phyloP scores from a whole-genome alignment of 2,329 filamentous ascomycete species.

The Neonectria hederae region DNA sequence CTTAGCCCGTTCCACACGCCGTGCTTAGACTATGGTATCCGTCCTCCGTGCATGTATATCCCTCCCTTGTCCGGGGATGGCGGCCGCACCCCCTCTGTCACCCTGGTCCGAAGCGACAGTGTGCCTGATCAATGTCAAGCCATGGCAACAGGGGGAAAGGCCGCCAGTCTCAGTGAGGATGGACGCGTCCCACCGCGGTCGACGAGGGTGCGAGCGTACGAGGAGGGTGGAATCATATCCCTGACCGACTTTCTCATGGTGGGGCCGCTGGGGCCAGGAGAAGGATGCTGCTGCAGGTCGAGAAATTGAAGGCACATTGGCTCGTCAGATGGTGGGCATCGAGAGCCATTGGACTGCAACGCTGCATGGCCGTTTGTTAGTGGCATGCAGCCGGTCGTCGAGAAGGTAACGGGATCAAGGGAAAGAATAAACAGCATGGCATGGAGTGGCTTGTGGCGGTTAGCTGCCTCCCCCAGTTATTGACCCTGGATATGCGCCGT shows the following conservation, averaged over 20 bases:
- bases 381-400: slow-evolving; percentile 26
- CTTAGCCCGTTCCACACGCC: slow-evolving; percentile 28
- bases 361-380: slow-evolving; percentile 38
- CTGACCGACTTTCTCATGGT: slow-evolving; percentile 46
- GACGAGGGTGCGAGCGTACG: slow-evolving; percentile 24
- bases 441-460: slow-evolving; percentile 15
- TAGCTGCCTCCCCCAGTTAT: slow-evolving; percentile 12
- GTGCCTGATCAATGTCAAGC: slow-evolving; percentile 40
- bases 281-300: slow-evolving; percentile 45
- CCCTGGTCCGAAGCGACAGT: slow-evolving; percentile 31
- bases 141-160: slow-evolving; percentile 30
- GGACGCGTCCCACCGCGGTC: slow-evolving; percentile 35
- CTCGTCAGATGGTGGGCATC: slow-evolving; percentile 40
- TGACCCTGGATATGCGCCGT: slow-evolving; percentile 6
- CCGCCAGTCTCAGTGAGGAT: slow-evolving; percentile 31
- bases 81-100: slow-evolving; percentile 31
- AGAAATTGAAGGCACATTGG: slow-evolving; percentile 45
- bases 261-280: slow-evolving; percentile 37
- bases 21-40: slow-evolving; percentile 27
- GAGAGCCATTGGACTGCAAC: slow-evolving; percentile 31
- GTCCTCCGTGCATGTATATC: slow-evolving; percentile 21
- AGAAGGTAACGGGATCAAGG: slow-evolving; percentile 29
- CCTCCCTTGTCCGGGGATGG: slow-evolving; percentile 40
- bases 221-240: slow-evolving; percentile 41
- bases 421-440: slow-evolving; percentile 14